These are phyloP conservation scores for Carex parvula DNA, from an alignment of 176 grass and related monocot species.

Conservation along the genomic window DNA sequence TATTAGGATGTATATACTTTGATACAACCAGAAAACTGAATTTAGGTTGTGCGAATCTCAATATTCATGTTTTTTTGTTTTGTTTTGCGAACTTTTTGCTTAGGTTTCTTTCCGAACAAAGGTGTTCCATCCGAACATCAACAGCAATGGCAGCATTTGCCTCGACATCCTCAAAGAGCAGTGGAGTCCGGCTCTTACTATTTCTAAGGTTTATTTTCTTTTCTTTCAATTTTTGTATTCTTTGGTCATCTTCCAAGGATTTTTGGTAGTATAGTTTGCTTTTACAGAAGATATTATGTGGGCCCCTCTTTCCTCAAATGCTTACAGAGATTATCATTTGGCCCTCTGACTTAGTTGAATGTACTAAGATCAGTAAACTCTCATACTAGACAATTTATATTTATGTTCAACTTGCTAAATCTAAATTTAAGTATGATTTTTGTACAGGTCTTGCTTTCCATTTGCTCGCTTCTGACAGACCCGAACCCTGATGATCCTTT, in stretches of 20 bases:
- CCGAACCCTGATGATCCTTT: constrained; percentile 42
- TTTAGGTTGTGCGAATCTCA: not conserved
- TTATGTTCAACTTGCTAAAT: not conserved
- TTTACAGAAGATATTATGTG: not conserved
- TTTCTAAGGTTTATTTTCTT: constrained; percentile 18
- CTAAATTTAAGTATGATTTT: not conserved
- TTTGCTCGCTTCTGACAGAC: constrained; percentile 39
- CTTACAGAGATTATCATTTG: not conserved
- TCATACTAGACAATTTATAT: not conserved
- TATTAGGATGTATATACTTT: not conserved
- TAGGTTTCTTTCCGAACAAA: constrained; percentile 28
- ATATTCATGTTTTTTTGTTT: not conserved
- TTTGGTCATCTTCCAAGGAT: not conserved
- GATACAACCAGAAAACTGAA: not conserved
- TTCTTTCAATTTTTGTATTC: not conserved
- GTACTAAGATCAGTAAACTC: not conserved
- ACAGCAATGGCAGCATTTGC: constrained; percentile 33
- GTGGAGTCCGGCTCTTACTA: constrained; percentile 28
- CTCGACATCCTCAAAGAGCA: constrained; percentile 30
- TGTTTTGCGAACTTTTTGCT: not conserved
- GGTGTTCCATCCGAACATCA: constrained; percentile 29
- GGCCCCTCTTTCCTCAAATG: not conserved
- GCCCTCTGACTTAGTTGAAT: not conserved
- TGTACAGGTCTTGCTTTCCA: constrained; percentile 36
- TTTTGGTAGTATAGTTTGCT: no score